phyloP scores from a whole-genome alignment of 257 asterid species.

The Plantago ovata region DNA sequence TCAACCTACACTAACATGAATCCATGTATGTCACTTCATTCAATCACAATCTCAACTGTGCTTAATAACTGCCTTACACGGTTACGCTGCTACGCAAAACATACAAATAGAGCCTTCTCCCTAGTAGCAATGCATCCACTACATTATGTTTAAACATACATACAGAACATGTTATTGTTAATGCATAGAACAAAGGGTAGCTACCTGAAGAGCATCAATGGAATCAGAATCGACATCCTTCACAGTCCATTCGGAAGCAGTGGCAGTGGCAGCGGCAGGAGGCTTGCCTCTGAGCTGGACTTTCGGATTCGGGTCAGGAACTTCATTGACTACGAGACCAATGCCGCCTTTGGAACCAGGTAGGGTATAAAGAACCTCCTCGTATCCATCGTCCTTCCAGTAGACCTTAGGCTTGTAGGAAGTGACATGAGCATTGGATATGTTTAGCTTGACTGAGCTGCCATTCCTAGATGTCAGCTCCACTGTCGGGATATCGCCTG shows the following conservation, averaged over 20 bases:
- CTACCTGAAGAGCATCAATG: slow-evolving; percentile 78
- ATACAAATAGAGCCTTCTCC: no score
- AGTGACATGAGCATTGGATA: slow-evolving; percentile 60
- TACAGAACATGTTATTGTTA: no score
- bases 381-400: slow-evolving; percentile 87
- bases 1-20: no score
- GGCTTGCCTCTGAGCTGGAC: slow-evolving; percentile 23
- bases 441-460: slow-evolving; percentile 61
- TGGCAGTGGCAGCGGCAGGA: not conserved
- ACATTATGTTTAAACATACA: no score
- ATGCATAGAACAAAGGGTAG: not conserved
- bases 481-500: slow-evolving; percentile 35
- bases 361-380: slow-evolving; percentile 63
- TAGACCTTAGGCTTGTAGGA: slow-evolving; percentile 67
- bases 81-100: no score
- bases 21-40: no score
- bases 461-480: slow-evolving; percentile 78
- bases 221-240: slow-evolving; percentile 75
- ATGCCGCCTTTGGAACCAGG: slow-evolving; percentile 56
- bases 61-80: no score
- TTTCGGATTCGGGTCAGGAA: slow-evolving; percentile 23
- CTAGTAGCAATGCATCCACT: no score
- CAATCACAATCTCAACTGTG: no score
- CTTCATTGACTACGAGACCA: slow-evolving; percentile 54
- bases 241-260: slow-evolving; percentile 48